phyloP scores from a whole-genome alignment of 257 asterid species.

The Fraxinus excelsior region DNA sequence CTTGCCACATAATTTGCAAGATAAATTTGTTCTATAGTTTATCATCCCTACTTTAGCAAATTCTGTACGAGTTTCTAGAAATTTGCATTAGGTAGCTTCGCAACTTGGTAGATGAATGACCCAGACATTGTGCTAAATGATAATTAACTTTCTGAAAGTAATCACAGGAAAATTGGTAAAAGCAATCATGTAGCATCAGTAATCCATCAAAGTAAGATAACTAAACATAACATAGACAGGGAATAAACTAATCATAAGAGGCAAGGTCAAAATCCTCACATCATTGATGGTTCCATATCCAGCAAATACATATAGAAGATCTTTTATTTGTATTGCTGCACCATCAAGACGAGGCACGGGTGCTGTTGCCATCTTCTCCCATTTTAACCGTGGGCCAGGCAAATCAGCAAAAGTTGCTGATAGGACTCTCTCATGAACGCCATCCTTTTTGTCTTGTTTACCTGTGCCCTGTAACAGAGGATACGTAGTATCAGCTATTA shows the following conservation, averaged over 20 bases:
- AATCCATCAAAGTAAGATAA: not conserved
- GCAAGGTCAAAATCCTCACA: conserved; percentile 39
- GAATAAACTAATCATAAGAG: conserved; percentile 1
- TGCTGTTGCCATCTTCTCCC: conserved; percentile 89
- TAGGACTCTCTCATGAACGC: conserved; percentile 47
- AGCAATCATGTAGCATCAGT: not conserved
- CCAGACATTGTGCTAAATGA: not conserved
- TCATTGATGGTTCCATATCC: conserved; percentile 94
- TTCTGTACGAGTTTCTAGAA: not conserved
- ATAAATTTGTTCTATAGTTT: not conserved
- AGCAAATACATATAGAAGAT: conserved; percentile 87
- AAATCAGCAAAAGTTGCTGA: conserved; percentile 91
- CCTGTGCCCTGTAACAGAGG: conserved; percentile 24
- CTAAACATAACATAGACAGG: conserved; percentile 1
- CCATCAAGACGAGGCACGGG: conserved; percentile 99
- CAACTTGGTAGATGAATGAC: not conserved
- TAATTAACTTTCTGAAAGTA: not conserved
- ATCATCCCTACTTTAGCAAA: not conserved
- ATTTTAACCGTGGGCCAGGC: conserved; percentile 72
- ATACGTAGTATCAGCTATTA: not conserved
- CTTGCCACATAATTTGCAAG: not conserved
- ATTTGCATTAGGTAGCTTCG: conserved; percentile 20
- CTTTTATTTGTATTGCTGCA: conserved; percentile 78
- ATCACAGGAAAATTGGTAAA: not conserved
- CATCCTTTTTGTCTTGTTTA: conserved; percentile 34